Percentiles rank a stretch among this genome's conserved stretches.
phyloP scores from a whole-genome alignment of 2,329 filamentous ascomycete species.

The Hymenoscyphus repandus region DNA sequence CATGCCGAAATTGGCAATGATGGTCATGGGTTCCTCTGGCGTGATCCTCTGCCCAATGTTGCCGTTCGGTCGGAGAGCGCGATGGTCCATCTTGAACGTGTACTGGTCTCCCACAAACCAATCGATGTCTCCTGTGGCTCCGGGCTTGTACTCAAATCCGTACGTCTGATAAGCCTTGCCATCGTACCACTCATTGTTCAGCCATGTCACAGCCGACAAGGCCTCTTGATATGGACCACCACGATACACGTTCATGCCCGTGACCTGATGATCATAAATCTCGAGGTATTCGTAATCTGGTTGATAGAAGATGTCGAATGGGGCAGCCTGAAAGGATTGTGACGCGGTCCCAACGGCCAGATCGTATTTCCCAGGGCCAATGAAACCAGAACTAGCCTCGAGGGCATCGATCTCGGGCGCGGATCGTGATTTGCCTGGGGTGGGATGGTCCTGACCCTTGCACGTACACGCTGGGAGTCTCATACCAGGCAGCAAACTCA shows the following conservation, averaged over 20 bases:
- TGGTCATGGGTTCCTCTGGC: constrained; percentile 61
- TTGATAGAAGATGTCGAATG: constrained; percentile 66
- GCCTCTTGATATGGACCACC: constrained; percentile 60
- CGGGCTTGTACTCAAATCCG: constrained; percentile 59
- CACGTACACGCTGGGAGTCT: constrained; percentile 65
- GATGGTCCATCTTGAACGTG: constrained; percentile 57
- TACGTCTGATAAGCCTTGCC: constrained; percentile 58
- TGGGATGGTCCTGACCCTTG: constrained; percentile 58
- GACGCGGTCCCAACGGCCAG: constrained; percentile 57
- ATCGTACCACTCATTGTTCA: constrained; percentile 64
- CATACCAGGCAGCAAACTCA: constrained; percentile 66
- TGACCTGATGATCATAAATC: constrained; percentile 55
- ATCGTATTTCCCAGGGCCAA: constrained; percentile 37
- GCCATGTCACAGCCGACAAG: constrained; percentile 52
- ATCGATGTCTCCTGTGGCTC: constrained; percentile 53
- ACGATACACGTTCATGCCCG: constrained; percentile 53
- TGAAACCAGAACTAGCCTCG: constrained; percentile 51
- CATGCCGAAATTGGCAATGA: constrained; percentile 68
- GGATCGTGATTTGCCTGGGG: constrained; percentile 57
- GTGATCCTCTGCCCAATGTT: constrained; percentile 63
- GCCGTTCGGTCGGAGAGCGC: constrained; percentile 60
- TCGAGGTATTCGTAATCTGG: constrained; percentile 61
- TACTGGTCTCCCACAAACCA: constrained; percentile 63
- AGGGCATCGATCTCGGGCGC: constrained; percentile 69
- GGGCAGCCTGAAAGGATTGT: constrained; percentile 62